Conservation (phyloP, 139 green algal species). For the Nannochloris sp. region DNA sequence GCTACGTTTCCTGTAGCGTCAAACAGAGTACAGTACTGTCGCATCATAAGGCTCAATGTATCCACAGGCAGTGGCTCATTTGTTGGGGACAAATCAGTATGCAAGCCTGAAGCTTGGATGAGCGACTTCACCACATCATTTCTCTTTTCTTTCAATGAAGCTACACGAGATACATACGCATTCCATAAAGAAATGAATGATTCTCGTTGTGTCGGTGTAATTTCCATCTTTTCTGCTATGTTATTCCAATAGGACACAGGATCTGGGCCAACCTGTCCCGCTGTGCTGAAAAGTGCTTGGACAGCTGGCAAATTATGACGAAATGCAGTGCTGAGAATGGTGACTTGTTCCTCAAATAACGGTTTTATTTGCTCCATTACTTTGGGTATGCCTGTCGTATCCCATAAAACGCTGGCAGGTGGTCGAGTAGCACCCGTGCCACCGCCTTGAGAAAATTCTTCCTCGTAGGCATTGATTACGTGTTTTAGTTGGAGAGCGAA, state of each 20-base stretch:
- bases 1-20: conserved; percentile 1
- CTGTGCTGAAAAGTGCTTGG: conserved; percentile 12
- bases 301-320: not conserved
- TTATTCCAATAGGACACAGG: not conserved
- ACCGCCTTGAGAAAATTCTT: not conserved
- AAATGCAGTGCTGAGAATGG: not conserved
- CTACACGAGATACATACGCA: not conserved
- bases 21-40: conserved; percentile 8
- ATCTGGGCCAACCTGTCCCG: not conserved
- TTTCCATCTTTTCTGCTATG: not conserved
- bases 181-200: conserved; percentile 8
- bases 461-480: not conserved
- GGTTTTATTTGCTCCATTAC: not conserved
- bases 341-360: not conserved
- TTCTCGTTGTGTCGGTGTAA: not conserved
- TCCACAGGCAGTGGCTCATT: too few relatives aligned
- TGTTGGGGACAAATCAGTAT: too few relatives aligned
- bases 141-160: too few relatives aligned
- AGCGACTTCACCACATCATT: too few relatives aligned
- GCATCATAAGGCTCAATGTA: not conserved
- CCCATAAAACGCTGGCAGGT: not conserved
- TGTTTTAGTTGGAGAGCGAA: not conserved
- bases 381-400: not conserved
- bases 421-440: too few relatives aligned
- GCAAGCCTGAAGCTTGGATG: not conserved